A percentile compares a stretch with the other conserved stretches of the same genome.
Conservation (phyloP, 345 rosid species). For the Citrus sp. region DNA sequence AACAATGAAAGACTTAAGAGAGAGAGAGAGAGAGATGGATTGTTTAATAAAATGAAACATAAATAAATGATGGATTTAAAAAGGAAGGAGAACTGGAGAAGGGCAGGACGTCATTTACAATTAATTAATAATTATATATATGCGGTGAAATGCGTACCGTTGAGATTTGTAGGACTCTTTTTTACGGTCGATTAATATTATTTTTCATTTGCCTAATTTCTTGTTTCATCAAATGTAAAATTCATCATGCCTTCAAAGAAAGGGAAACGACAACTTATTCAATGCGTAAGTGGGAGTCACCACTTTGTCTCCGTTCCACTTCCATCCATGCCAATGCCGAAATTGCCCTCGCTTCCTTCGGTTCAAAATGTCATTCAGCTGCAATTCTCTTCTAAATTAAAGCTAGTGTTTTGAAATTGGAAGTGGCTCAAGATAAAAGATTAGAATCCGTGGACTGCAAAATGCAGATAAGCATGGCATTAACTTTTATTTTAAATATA, state of each 20-base stretch:
- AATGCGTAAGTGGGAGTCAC: conserved; percentile 26
- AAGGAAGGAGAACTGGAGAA: not conserved
- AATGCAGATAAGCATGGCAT: not conserved
- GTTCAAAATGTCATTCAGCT: not conserved
- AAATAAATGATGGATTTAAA: not conserved
- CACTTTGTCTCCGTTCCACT: conserved; percentile 25
- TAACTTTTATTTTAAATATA: not conserved
- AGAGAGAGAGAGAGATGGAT: not conserved
- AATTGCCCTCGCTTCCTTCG: conserved; percentile 15
- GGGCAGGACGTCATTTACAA: not conserved
- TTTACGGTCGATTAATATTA: conserved; percentile 9
- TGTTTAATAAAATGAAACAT: not conserved
- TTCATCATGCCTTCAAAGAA: not conserved
- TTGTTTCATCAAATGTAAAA: not conserved
- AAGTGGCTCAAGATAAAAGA: not conserved
- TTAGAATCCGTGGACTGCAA: not conserved
- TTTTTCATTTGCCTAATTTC: no score
- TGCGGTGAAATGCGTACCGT: not conserved
- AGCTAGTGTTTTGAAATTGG: not conserved
- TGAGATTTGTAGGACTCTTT: not conserved
- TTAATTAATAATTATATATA: not conserved
- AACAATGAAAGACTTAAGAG: no score
- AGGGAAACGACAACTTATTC: not conserved
- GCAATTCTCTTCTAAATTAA: not conserved
- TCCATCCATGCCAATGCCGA: not conserved